A percentile compares a stretch with the other conserved stretches of the same genome.
Conservation (phyloP, 2,329 filamentous ascomycete species). For the Ceratocystis diversiconidia region DNA sequence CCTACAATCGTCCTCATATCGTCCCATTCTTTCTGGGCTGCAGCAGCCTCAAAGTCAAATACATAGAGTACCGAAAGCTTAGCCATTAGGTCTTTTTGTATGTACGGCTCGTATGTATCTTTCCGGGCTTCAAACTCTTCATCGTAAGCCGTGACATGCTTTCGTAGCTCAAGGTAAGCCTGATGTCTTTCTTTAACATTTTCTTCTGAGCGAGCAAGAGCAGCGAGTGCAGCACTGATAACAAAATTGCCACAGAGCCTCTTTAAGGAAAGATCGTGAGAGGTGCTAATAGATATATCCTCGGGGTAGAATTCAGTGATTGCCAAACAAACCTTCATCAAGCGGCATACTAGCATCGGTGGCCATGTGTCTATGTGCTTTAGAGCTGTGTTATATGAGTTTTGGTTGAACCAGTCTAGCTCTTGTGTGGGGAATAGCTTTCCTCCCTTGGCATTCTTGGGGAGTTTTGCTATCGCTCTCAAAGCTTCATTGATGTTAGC, state of each 20-base stretch:
- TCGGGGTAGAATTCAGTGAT: constrained; percentile 39
- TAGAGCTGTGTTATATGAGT: constrained; percentile 64
- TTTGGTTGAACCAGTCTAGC: constrained; percentile 72
- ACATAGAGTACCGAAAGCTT: constrained; percentile 56
- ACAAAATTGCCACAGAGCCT: constrained; percentile 60
- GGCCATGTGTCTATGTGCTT: constrained; percentile 43
- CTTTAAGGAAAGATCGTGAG: constrained; percentile 41
- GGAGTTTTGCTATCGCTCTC: constrained; percentile 29
- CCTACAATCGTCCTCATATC: constrained; percentile 46
- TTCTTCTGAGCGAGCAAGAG: constrained; percentile 38
- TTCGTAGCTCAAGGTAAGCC: constrained; percentile 46
- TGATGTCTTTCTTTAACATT: constrained; percentile 38
- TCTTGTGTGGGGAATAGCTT: constrained; percentile 48
- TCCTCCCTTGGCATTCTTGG: constrained; percentile 28
- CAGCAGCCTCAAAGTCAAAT: constrained; percentile 66
- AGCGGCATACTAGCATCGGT: constrained; percentile 37
- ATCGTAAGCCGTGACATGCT: constrained; percentile 47
- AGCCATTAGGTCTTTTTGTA: constrained; percentile 35
- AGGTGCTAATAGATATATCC: constrained; percentile 30
- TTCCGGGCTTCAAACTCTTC: constrained; percentile 16
- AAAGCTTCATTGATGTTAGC: constrained; percentile 25
- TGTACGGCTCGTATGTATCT: constrained; percentile 10
- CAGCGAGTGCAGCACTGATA: constrained; percentile 36
- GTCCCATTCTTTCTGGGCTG: constrained; percentile 54
- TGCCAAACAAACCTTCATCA: constrained; percentile 40